Evolutionary conservation across 106 monocot species (phyloP).

Genomic region (Dendrobium nobile): DNA sequence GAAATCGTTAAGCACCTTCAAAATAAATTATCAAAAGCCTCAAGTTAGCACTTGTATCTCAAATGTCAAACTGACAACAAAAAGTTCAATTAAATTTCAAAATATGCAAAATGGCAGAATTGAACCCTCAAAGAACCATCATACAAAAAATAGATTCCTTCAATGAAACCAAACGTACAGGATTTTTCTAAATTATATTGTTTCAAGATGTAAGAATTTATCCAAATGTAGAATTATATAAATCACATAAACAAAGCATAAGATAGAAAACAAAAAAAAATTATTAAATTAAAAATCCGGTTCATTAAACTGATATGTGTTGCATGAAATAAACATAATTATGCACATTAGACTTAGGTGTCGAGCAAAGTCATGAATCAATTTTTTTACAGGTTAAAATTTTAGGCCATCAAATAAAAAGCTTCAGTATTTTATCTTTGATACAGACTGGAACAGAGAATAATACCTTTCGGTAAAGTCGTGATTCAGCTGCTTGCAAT

Average conservation of each 20-base stretch:
- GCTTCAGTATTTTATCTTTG: neutral
- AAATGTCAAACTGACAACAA: neutral
- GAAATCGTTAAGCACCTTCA: neutral
- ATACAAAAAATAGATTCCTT: neutral
- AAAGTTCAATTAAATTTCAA: neutral
- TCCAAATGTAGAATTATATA: neutral
- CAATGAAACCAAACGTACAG: neutral
- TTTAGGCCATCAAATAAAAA: neutral
- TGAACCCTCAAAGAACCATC: neutral
- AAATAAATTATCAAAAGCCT: neutral
- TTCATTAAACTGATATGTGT: too few relatives aligned
- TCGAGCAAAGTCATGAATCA: too few relatives aligned
- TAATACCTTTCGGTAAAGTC: slow-evolving; percentile 67
- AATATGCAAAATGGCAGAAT: neutral
- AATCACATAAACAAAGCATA: neutral
- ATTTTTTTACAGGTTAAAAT: neutral
- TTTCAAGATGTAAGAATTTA: slow-evolving; percentile 5
- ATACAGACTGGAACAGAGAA: neutral
- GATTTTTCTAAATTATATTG: neutral
- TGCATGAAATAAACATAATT: too few relatives aligned
- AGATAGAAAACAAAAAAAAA: neutral
- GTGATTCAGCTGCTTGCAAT: slow-evolving; percentile 49
- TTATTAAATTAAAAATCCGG: neutral
- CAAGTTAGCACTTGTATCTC: neutral
- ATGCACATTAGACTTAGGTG: too few relatives aligned